phyloP scores from a whole-genome alignment of 352 stramenopile genomes.

The Albugo candida region DNA sequence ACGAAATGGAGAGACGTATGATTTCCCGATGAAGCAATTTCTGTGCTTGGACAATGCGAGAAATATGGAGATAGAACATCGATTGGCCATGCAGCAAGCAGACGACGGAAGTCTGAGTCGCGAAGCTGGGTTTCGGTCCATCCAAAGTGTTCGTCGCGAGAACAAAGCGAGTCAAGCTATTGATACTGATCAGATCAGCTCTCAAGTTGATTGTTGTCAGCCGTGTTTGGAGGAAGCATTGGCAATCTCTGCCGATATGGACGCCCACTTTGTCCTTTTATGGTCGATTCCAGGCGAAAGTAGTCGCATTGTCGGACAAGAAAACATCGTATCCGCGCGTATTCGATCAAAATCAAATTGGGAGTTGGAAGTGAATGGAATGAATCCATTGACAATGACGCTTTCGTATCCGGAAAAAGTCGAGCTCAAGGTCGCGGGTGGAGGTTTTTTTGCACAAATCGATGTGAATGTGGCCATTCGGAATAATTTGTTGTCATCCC shows the following conservation, averaged over 20 bases:
- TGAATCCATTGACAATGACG: conserved; percentile 49
- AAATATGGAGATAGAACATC: conserved; percentile 10
- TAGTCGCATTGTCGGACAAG: conserved; percentile 23
- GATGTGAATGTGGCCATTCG: conserved; percentile 59
- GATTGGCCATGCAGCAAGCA: conserved; percentile 6
- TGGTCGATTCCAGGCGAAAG: conserved; percentile 26
- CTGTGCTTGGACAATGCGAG: conserved; percentile 52
- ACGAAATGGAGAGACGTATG: neutral
- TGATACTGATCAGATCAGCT: conserved; percentile 1
- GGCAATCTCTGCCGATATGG: conserved; percentile 21
- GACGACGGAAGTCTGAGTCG: conserved; percentile 13
- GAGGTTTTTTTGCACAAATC: conserved; percentile 29
- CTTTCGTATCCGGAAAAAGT: conserved; percentile 29
- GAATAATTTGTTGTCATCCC: conserved; percentile 32
- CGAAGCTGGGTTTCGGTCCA: conserved; percentile 47
- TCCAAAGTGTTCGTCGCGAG: conserved; percentile 68
- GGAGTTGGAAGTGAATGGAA: conserved; percentile 14
- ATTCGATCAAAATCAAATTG: conserved; percentile 19
- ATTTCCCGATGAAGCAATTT: conserved; percentile 41
- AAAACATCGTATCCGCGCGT: conserved; percentile 37
- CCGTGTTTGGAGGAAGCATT: conserved; percentile 39
- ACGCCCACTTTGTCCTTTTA: conserved; percentile 43
- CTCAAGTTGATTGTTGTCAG: conserved; percentile 13
- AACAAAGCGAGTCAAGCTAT: conserved; percentile 51
- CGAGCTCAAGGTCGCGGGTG: conserved; percentile 8